These are phyloP conservation scores for Stephania cephalantha DNA, from an alignment of 164 flowering plant species.

Conservation along the genomic window DNA sequence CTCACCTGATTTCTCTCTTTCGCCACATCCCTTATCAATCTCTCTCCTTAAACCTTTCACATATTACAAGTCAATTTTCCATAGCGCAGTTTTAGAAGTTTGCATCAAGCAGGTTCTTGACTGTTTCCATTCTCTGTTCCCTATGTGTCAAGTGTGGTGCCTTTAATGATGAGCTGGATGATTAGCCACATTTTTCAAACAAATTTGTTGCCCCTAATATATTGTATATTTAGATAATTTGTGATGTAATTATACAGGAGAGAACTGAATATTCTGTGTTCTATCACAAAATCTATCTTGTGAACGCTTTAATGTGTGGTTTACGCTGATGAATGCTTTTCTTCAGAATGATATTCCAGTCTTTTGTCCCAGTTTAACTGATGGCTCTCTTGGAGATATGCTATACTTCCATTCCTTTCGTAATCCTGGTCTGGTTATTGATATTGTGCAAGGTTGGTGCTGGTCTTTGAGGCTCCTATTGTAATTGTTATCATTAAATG, in stretches of 20 bases:
- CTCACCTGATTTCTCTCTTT: no score
- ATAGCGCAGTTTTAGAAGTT: background rate
- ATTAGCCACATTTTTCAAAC: background rate
- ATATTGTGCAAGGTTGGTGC: slow-evolving; percentile 68
- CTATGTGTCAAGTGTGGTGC: background rate
- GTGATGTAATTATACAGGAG: background rate
- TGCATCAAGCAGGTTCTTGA: background rate
- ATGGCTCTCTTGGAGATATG: slow-evolving; percentile 97
- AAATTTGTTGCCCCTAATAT: background rate
- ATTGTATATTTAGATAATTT: background rate
- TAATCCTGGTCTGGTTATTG: slow-evolving; percentile 74
- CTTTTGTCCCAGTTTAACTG: slow-evolving; percentile 88
- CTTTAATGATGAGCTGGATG: background rate
- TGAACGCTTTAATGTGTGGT: background rate
- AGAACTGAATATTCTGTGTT: background rate
- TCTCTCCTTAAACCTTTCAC: no score
- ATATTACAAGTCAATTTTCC: no score
- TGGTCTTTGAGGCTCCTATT: background rate
- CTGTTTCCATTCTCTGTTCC: background rate
- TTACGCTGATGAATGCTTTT: background rate
- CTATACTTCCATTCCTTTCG: slow-evolving; percentile 81
- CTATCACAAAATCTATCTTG: background rate
- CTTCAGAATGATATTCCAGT: slow-evolving; percentile 74
- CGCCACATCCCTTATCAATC: no score
- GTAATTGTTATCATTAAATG: background rate